phyloP scores from a whole-genome alignment of 2,329 filamentous ascomycete species.

The Triangularia verruculosa region DNA sequence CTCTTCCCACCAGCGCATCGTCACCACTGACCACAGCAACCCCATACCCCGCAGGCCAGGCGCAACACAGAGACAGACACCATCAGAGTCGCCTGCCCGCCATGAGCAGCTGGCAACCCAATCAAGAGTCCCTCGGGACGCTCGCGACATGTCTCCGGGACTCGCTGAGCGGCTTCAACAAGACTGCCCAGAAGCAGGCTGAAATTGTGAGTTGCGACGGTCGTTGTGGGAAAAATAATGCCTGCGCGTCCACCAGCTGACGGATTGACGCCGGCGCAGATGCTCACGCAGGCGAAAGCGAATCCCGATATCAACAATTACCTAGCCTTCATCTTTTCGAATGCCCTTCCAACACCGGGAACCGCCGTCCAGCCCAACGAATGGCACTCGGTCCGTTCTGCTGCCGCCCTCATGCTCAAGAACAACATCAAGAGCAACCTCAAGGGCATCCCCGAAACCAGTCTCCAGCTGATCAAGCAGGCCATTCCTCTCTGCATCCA shows the following conservation, averaged over 20 bases:
- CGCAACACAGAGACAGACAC: conserved; percentile 1
- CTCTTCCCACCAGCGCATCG: background rate
- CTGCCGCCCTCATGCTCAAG: conserved; percentile 92
- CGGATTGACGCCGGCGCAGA: conserved; percentile 52
- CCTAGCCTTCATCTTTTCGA: conserved; percentile 85
- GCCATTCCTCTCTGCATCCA: conserved; percentile 76
- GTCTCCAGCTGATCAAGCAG: conserved; percentile 73
- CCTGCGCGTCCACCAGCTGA: conserved; percentile 12
- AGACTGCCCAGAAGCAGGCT: conserved; percentile 79
- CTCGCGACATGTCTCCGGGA: conserved; percentile 86
- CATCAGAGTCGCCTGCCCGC: conserved; percentile 16
- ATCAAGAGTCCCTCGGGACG: conserved; percentile 82
- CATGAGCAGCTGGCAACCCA: conserved; percentile 85
- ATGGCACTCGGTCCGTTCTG: conserved; percentile 75
- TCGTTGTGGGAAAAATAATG: background rate
- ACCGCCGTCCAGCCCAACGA: conserved; percentile 58
- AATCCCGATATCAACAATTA: conserved; percentile 98
- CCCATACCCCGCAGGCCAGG: too few species aligned
- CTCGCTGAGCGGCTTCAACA: conserved; percentile 82
- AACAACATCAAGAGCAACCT: conserved; percentile 66
- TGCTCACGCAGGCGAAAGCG: conserved; percentile 84
- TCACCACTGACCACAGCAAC: conserved; percentile 2
- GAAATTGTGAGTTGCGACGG: conserved; percentile 65
- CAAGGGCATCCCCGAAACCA: conserved; percentile 67
- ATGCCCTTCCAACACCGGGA: conserved; percentile 57